Base-by-base conservation (phyloP, 495 filamentous ascomycete species). In the Daldinia grandis region DNA sequence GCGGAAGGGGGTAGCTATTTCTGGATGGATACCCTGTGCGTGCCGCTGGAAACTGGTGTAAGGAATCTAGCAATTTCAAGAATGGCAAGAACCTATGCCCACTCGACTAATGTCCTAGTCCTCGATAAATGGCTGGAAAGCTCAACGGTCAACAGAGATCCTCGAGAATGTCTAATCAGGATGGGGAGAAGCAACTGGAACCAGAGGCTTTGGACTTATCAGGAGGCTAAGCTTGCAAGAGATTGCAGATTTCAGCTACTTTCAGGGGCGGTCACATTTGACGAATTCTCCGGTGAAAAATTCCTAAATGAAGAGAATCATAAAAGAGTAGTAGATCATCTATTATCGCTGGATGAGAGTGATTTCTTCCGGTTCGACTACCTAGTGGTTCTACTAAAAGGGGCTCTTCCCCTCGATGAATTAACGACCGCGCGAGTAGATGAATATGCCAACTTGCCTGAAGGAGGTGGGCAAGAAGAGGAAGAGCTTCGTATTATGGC, bases 1-100 rank as follows among this genome's bases (percentile, higher is more conserved):
- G 24, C 44, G 21, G 17, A 50, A 50, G 21, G 14, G n/a, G 19
- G 19, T 4, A 9, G 44, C 17, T 25, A 17, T 21, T 50, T 50
- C 17, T 50, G 44, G 44, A 50, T 50, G 44, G 44, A 50, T 50
- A 50, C 44, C 5, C 44, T 50, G 8, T 50, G 44, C 44, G 44
- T 50, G 44, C 44, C 44, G n/a, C 44, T 50, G 2, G 44, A 50
- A 24, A 9, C 9, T 7, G 44, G 44, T 17, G 15, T 9, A 9
- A 50, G 44, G 17, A 50, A 50, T 19, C 8, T 21, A 21, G 44
- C 44, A 5, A 50, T 50, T 21, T 50, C 44, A 9, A 5, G 44
- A 21, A 50, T 50, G 44, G 21, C 44, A 24, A 50, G 21, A 17
- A 51, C 47, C 7, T 51, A 51, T 51, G 47, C 21, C 10, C 47